A percentile compares a stretch with the other conserved stretches of the same genome.
Evolutionary conservation across 371 early-diverging fungal genomes (phyloP).

Genomic region (Actinomortierella wolfii): DNA sequence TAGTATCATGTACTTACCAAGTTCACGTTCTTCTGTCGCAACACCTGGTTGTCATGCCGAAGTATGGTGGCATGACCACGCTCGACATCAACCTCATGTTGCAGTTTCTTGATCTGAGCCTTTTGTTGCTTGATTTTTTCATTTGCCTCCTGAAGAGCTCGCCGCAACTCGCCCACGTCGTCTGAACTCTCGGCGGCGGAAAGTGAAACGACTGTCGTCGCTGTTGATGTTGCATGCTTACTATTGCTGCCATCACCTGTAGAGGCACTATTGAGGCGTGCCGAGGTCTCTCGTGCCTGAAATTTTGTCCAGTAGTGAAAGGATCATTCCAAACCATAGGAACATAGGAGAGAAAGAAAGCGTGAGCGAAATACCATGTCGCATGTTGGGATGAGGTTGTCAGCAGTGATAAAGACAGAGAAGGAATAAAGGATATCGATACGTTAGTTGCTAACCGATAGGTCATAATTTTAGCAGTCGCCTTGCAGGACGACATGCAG

Average conservation of each 20-base stretch:
- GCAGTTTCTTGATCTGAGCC: constrained; percentile 57
- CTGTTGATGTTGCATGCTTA: constrained; percentile 9
- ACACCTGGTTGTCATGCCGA: constrained; percentile 66
- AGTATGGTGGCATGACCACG: constrained; percentile 71
- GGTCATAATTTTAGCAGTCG: too few species aligned
- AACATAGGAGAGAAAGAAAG: not conserved
- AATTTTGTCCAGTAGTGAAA: not conserved
- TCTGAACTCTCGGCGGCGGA: constrained; percentile 8
- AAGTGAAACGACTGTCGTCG: not conserved
- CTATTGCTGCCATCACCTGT: constrained; percentile 9
- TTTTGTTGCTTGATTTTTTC: constrained; percentile 52
- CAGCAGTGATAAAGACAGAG: not conserved
- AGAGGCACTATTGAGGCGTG: constrained; percentile 17
- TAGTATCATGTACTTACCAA: constrained; percentile 50
- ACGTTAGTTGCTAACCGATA: too few species aligned
- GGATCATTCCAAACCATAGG: not conserved
- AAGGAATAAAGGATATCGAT: not conserved
- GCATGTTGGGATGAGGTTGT: not conserved
- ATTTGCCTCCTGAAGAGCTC: constrained; percentile 48
- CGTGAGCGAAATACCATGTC: not conserved
- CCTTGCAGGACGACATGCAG: too few species aligned
- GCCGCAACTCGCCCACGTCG: constrained; percentile 47
- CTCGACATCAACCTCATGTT: constrained; percentile 72
- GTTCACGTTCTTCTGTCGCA: constrained; percentile 65
- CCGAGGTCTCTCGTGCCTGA: constrained; percentile 38